phyloP scores from a whole-genome alignment of 164 flowering plant genomes.

The Kingdonia uniflora region DNA sequence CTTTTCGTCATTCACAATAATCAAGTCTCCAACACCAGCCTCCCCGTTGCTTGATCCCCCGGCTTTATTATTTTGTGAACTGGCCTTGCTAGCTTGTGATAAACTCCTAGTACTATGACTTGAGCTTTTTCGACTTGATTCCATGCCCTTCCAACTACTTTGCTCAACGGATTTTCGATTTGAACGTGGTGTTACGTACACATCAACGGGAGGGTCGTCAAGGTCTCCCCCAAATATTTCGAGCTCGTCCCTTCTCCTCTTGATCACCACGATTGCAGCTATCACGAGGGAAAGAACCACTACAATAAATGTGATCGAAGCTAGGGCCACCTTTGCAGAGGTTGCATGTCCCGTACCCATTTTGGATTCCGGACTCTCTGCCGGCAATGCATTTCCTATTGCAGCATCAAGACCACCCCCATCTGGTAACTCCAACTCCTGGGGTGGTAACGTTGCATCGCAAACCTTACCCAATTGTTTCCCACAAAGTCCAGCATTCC shows the following conservation, averaged over 20 bases:
- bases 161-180: constrained; percentile 5
- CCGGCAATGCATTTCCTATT: too few species aligned
- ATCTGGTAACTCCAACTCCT: too few species aligned
- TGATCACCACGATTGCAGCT: constrained; percentile 6
- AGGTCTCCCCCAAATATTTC: constrained; percentile 28
- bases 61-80: too few species aligned
- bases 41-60: not conserved
- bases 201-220: constrained; percentile 23
- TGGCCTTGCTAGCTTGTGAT: too few species aligned
- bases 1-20: constrained; percentile 51
- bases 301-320: constrained; percentile 12
- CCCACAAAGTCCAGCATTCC: constrained; percentile 58
- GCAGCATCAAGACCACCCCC: too few species aligned
- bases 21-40: constrained; percentile 22
- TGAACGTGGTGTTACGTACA: constrained; percentile 13
- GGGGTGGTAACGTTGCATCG: too few species aligned
- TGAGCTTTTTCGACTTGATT: constrained; percentile 11
- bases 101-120: not conserved
- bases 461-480: constrained; percentile 27
- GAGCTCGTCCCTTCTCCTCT: constrained; percentile 24
- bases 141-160: constrained; percentile 6
- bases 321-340: constrained; percentile 3
- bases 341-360: too few species aligned
- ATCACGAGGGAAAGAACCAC: constrained; percentile 10
- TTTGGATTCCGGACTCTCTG: too few species aligned